These are phyloP conservation scores for Speleostelium caveatum DNA, from an alignment of 78 protist genomes.

Conservation along the genomic window DNA sequence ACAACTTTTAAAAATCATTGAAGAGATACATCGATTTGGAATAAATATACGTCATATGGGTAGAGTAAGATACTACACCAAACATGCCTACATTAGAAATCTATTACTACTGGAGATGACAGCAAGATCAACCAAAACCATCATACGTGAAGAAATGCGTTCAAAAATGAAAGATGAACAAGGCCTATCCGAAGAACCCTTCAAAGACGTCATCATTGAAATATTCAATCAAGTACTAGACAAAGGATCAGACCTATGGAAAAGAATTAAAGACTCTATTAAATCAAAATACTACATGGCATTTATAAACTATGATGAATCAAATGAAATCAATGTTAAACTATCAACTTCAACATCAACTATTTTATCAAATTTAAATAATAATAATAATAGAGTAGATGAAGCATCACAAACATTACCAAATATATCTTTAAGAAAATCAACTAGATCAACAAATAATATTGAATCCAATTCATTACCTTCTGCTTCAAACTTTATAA, in stretches of 20 bases:
- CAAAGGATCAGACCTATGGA: conserved; percentile 36
- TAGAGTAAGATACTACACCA: conserved; percentile 33
- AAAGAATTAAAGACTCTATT: conserved; percentile 6
- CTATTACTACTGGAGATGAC: conserved; percentile 72
- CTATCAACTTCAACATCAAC: background rate
- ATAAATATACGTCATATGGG: conserved; percentile 84
- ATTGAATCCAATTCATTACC: no score
- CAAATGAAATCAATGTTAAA: background rate
- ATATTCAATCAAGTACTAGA: conserved; percentile 52
- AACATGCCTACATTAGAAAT: conserved; percentile 19
- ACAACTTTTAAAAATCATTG: conserved; percentile 27
- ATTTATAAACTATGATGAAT: conserved; percentile 6
- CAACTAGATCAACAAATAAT: background rate
- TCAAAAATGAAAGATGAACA: conserved; percentile 67
- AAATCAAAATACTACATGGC: conserved; percentile 61
- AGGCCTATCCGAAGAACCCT: conserved; percentile 77
- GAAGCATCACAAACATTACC: background rate
- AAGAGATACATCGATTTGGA: conserved; percentile 80
- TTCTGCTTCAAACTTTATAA: background rate
- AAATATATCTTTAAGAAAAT: background rate
- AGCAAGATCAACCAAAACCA: conserved; percentile 64
- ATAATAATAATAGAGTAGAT: background rate
- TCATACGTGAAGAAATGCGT: conserved; percentile 68
- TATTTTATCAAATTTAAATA: background rate
- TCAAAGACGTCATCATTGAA: conserved; percentile 57